Evolutionary conservation across 2,329 filamentous ascomycete species (phyloP).

Genomic region (Penicillium hesseltinei): DNA sequence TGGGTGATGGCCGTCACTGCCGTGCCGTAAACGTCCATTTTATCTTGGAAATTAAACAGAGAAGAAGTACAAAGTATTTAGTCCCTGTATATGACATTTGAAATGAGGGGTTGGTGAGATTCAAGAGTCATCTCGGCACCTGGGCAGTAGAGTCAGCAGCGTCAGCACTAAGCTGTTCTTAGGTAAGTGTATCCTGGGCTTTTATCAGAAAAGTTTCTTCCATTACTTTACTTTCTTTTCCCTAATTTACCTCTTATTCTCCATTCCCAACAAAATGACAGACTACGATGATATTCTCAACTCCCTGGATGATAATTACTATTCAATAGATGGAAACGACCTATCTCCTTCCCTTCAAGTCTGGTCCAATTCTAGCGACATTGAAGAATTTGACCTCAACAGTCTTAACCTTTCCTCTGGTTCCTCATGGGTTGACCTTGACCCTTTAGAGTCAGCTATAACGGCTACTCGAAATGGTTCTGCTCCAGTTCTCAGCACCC

Average conservation of each 20-base stretch:
- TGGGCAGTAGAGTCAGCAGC: neutral
- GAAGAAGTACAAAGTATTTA: too few species aligned
- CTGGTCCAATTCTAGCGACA: constrained; percentile 4
- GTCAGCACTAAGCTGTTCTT: neutral
- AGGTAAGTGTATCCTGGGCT: too few species aligned
- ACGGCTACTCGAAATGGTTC: constrained; percentile 30
- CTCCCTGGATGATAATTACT: constrained; percentile 9
- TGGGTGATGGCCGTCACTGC: constrained; percentile 28
- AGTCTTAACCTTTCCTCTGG: constrained; percentile 6
- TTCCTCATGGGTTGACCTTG: constrained; percentile 18
- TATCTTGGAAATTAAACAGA: neutral
- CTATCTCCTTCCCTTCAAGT: neutral
- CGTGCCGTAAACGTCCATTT: constrained; percentile 31
- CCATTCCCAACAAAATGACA: neutral
- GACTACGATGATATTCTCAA: constrained; percentile 14
- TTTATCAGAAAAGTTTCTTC: too few species aligned
- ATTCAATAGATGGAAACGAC: constrained; percentile 1
- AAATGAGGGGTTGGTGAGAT: neutral
- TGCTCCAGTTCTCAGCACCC: constrained; percentile 23
- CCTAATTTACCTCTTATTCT: too few species aligned
- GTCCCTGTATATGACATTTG: too few species aligned
- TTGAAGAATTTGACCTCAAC: constrained; percentile 13
- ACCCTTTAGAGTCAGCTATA: constrained; percentile 24
- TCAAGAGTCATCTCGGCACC: too few species aligned
- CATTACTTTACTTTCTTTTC: too few species aligned